Conservation (phyloP, 176 grass and related monocot species). For the Stipa capillata region DNA sequence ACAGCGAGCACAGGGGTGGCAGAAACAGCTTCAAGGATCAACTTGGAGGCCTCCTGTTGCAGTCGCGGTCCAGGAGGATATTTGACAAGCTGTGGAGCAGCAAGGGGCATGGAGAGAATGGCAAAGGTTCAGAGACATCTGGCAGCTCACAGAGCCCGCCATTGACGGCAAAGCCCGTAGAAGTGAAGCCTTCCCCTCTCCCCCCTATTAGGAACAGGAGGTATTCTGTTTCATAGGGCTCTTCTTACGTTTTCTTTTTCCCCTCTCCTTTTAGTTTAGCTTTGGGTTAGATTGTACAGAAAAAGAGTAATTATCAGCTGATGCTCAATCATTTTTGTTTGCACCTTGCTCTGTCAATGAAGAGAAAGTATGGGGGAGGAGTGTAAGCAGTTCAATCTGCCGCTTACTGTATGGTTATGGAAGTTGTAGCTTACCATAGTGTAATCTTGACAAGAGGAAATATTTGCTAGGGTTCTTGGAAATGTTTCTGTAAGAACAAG, state of each 20-base stretch:
- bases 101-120: slow-evolving; percentile 63
- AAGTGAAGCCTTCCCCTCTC: slow-evolving; percentile 46
- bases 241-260: not conserved
- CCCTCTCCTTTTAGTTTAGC: slow-evolving; percentile 21
- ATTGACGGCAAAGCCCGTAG: slow-evolving; percentile 42
- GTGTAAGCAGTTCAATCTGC: slow-evolving; percentile 27
- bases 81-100: slow-evolving; percentile 82
- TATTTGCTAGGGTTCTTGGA: too few relatives aligned
- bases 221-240: slow-evolving; percentile 84
- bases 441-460: too few relatives aligned
- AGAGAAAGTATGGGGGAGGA: not conserved
- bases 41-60: slow-evolving; percentile 41
- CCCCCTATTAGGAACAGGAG: slow-evolving; percentile 67
- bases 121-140: slow-evolving; percentile 77
- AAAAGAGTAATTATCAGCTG: slow-evolving; percentile 26
- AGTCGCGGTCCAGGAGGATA: slow-evolving; percentile 77
- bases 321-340: slow-evolving; percentile 33
- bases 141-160: slow-evolving; percentile 87
- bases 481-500: too few relatives aligned
- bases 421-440: slow-evolving; percentile 23
- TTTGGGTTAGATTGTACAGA: slow-evolving; percentile 56
- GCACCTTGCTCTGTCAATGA: slow-evolving; percentile 1
- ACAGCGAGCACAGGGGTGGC: slow-evolving; percentile 37
- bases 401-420: slow-evolving; percentile 23
- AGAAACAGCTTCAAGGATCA: too few relatives aligned